Evolutionary conservation across 768 basidiomycete species (phyloP).

Genomic region (Macrocybe gigantea): DNA sequence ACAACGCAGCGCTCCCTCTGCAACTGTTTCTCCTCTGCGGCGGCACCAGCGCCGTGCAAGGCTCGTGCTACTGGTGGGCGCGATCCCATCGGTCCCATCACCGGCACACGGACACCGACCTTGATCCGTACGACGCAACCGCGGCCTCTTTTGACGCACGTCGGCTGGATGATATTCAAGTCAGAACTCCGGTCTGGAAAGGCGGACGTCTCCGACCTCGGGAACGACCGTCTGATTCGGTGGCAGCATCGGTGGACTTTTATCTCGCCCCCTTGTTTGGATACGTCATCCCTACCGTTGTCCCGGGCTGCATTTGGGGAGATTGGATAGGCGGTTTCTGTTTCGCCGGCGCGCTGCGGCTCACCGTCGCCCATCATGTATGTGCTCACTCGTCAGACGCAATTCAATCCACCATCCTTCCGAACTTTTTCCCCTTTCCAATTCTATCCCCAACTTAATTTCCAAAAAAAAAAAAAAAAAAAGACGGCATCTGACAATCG

Average conservation of each 20-base stretch:
- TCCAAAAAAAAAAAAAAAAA: neutral
- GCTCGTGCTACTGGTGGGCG: slow-evolving; percentile 86
- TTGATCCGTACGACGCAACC: slow-evolving; percentile 82
- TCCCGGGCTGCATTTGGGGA: slow-evolving; percentile 67
- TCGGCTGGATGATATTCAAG: slow-evolving; percentile 83
- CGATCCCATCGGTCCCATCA: slow-evolving; percentile 80
- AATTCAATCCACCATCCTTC: too few species aligned
- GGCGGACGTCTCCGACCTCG: slow-evolving; percentile 69
- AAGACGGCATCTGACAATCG: too few species aligned
- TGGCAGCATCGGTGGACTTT: slow-evolving; percentile 76
- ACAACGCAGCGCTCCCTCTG: slow-evolving; percentile 67
- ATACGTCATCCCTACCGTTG: slow-evolving; percentile 58
- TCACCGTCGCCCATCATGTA: slow-evolving; percentile 79
- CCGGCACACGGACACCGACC: slow-evolving; percentile 79
- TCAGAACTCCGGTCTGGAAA: slow-evolving; percentile 65
- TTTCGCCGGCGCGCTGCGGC: slow-evolving; percentile 64
- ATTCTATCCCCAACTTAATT: slow-evolving; percentile 2
- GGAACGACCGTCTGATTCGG: slow-evolving; percentile 60
- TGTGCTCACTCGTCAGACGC: slow-evolving; percentile 17
- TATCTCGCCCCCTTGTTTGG: slow-evolving; percentile 59
- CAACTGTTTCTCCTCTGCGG: slow-evolving; percentile 67
- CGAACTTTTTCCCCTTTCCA: too few species aligned
- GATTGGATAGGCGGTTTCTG: slow-evolving; percentile 78
- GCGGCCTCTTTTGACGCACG: slow-evolving; percentile 74
- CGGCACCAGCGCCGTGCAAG: slow-evolving; percentile 80